Evolutionary conservation across 345 rosid genomes (phyloP), one percentile per base, ranked within the genome.

Genomic region (Barbarea vulgaris): DNA sequence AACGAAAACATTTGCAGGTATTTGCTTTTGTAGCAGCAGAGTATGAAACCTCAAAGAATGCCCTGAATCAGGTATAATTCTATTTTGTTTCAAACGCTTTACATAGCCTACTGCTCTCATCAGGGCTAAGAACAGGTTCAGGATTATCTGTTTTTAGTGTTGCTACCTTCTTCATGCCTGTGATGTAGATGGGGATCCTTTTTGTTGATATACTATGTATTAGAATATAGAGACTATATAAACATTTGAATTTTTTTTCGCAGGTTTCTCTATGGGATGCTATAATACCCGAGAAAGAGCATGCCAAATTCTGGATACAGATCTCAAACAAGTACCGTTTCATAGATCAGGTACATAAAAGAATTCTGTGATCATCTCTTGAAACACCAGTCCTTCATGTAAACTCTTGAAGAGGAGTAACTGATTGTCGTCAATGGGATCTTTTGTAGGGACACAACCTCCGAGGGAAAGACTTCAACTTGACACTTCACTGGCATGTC

Each of bases 181-280:
- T 66, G 15, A 58, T 18, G 18, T 13, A 59, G 54, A 7, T 59
- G 0, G 22, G 61, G 25, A 61, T 24, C 39, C 47, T 30, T 17
- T 22, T 48, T 36, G 46, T 59, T 58, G 46, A 37, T 46, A 50
- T 19, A 11, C 69, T 5, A 14, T 51, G 12, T n/a, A n/a, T n/a
- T n/a, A n/a, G n/a, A n/a, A n/a, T n/a, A n/a, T n/a, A n/a, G n/a
- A n/a, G n/a, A n/a, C n/a, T n/a, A n/a, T n/a, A n/a, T n/a, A n/a
- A 51, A 68, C 36, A 6, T 59, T 52, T 51, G 37, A 19, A 21
- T 7, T 61, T 18, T 69, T 73, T 73, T 55, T 33, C 6, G 3
- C 74, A 94, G 98, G 89, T 91, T 5, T 94, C 98, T 18, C 83
- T 94, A 47, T 94, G 98, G 98, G 98, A 94, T 78, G 91, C 90